phyloP scores from a whole-genome alignment of 2,329 filamentous ascomycete species.

The Dactylellina drechsleri region DNA sequence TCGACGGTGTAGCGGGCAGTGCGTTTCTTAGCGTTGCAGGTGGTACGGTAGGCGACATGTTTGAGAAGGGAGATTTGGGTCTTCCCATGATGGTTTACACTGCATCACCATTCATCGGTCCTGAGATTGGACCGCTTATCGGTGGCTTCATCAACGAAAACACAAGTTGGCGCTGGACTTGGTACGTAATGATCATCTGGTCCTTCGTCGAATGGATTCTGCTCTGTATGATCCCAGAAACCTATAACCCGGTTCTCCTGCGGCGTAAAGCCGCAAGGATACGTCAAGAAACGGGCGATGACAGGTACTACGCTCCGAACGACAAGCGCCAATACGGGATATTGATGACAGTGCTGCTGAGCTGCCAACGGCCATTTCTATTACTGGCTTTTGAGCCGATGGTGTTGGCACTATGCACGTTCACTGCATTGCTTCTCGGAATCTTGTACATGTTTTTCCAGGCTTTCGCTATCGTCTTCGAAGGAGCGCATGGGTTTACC shows the following conservation, averaged over 20 bases:
- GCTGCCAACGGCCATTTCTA: slow-evolving; percentile 70
- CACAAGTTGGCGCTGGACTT: slow-evolving; percentile 80
- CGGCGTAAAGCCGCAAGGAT: slow-evolving; percentile 75
- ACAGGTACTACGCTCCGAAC: slow-evolving; percentile 78
- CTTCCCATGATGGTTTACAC: slow-evolving; percentile 86
- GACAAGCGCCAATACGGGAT: slow-evolving; percentile 79
- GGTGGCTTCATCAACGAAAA: slow-evolving; percentile 86
- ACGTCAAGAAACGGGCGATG: slow-evolving; percentile 80
- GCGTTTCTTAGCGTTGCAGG: slow-evolving; percentile 79
- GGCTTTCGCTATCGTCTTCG: slow-evolving; percentile 83
- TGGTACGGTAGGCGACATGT: slow-evolving; percentile 85
- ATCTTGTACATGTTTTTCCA: slow-evolving; percentile 92
- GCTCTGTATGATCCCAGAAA: slow-evolving; percentile 81
- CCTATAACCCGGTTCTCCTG: slow-evolving; percentile 80
- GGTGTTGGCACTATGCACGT: slow-evolving; percentile 82
- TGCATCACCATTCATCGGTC: slow-evolving; percentile 72
- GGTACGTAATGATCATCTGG: slow-evolving; percentile 88
- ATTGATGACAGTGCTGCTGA: slow-evolving; percentile 68
- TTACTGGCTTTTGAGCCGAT: slow-evolving; percentile 85
- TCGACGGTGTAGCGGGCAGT: slow-evolving; percentile 77
- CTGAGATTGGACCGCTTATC: slow-evolving; percentile 70
- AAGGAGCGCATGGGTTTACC: slow-evolving; percentile 77
- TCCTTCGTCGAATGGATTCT: slow-evolving; percentile 72
- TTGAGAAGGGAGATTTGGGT: slow-evolving; percentile 74
- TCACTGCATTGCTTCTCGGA: slow-evolving; percentile 84